Conservation (phyloP, 306 rosid genomes). For the Macrotyloma uniflorum region DNA sequence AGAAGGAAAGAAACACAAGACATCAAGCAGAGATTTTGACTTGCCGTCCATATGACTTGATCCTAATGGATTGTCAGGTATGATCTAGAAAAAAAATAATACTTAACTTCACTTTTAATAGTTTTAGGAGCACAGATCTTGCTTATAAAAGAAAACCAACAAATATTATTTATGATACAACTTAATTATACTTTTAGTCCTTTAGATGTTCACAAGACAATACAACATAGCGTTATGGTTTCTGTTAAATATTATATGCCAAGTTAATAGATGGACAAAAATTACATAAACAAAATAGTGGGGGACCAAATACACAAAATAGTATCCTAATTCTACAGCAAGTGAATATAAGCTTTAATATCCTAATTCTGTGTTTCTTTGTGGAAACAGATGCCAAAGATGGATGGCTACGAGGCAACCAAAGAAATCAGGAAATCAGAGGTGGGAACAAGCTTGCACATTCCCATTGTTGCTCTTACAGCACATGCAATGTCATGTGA, state of each 20-base stretch:
- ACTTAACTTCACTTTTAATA: neutral
- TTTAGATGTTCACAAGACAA: neutral
- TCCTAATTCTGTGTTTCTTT: conserved; percentile 17
- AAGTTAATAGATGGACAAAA: no score
- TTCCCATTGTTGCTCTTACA: conserved; percentile 94
- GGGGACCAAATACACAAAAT: neutral
- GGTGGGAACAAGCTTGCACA: conserved; percentile 66
- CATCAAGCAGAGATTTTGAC: conserved; percentile 48
- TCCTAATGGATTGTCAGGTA: conserved; percentile 99
- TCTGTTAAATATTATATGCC: neutral
- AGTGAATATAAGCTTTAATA: neutral
- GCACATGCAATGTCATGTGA: conserved; percentile 99
- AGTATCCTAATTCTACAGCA: no score
- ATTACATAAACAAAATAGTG: no score
- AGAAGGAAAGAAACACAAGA: conserved; percentile 50
- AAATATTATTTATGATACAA: neutral
- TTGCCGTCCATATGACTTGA: conserved; percentile 67
- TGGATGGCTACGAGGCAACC: conserved; percentile 99
- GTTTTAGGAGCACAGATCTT: neutral
- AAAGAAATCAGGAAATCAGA: conserved; percentile 90
- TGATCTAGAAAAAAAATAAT: conserved; percentile 19
- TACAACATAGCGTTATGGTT: no score
- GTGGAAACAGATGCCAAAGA: conserved; percentile 88
- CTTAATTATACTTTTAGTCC: neutral
- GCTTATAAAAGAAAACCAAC: neutral